phyloP scores from a whole-genome alignment of 352 stramenopile genomes.

The Poterioochromonas sp. region DNA sequence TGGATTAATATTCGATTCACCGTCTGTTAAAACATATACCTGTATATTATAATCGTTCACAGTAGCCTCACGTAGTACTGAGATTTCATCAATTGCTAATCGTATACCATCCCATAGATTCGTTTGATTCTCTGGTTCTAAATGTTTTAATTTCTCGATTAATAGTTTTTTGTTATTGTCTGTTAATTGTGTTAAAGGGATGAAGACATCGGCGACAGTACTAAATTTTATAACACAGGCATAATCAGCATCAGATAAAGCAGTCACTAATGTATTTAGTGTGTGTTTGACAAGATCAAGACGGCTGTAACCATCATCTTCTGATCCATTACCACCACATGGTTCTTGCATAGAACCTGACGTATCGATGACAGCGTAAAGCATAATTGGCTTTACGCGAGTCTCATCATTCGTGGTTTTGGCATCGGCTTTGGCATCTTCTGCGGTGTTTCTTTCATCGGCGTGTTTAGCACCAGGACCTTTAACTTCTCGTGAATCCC shows the following conservation, averaged over 20 bases:
- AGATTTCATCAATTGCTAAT: conserved; percentile 1
- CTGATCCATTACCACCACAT: neutral
- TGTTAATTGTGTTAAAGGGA: neutral
- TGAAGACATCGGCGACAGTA: neutral
- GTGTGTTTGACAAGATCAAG: conserved; percentile 25
- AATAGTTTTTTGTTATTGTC: neutral
- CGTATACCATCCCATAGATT: conserved; percentile 30
- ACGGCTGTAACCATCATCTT: neutral
- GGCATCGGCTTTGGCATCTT: neutral
- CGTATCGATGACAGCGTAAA: conserved; percentile 15
- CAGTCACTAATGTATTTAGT: neutral
- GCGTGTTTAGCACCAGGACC: neutral
- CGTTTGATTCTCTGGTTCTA: neutral
- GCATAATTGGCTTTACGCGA: neutral
- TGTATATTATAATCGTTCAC: neutral
- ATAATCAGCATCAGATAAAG: neutral
- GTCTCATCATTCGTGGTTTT: neutral
- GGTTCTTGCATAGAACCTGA: conserved; percentile 6
- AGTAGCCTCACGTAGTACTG: neutral
- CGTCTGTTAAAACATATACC: conserved; percentile 12
- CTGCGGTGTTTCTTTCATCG: neutral
- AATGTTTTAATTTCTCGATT: neutral
- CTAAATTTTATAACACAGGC: neutral
- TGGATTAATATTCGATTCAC: neutral
- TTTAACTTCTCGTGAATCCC: too few relatives aligned